Evolutionary conservation across 495 filamentous ascomycete species (phyloP).

Genomic region (Hypoxylon perforatum): DNA sequence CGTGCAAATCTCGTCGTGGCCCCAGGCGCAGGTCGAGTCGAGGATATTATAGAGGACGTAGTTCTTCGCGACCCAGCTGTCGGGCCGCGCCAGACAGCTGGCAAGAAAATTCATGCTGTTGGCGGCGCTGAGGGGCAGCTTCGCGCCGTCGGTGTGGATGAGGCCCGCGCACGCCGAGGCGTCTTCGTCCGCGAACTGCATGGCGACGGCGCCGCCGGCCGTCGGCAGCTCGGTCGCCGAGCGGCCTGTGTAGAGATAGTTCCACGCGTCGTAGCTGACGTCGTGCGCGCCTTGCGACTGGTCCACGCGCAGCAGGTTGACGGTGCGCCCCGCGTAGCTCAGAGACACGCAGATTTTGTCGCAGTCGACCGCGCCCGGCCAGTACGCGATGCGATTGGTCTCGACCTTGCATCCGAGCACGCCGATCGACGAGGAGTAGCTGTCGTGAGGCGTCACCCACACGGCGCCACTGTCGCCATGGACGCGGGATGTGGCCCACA

Average conservation of each 20-base stretch:
- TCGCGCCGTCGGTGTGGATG: constrained; percentile 54
- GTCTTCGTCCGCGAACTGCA: constrained; percentile 54
- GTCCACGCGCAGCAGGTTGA: constrained; percentile 60
- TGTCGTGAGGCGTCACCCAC: constrained; percentile 62
- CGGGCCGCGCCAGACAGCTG: constrained; percentile 53
- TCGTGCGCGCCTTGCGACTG: constrained; percentile 60
- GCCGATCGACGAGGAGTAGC: constrained; percentile 60
- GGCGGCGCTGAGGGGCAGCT: constrained; percentile 59
- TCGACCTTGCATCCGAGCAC: constrained; percentile 62
- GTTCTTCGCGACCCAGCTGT: constrained; percentile 57
- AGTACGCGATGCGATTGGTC: constrained; percentile 61
- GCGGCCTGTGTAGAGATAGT: constrained; percentile 58
- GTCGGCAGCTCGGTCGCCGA: constrained; percentile 57
- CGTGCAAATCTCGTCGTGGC: constrained; percentile 56
- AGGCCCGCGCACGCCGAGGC: constrained; percentile 51
- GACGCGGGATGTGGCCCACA: constrained; percentile 30
- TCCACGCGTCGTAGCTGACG: constrained; percentile 63
- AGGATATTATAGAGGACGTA: constrained; percentile 58
- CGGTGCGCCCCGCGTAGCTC: constrained; percentile 52
- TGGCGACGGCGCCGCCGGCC: constrained; percentile 54
- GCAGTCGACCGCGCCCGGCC: constrained; percentile 60
- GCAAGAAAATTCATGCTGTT: constrained; percentile 63
- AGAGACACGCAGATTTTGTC: constrained; percentile 58
- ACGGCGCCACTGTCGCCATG: constrained; percentile 48
- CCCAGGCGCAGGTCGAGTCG: constrained; percentile 57